Evolutionary conservation across 768 basidiomycete genomes (phyloP), one percentile per base, ranked within the genome.

Genomic region (Collybia sordida): DNA sequence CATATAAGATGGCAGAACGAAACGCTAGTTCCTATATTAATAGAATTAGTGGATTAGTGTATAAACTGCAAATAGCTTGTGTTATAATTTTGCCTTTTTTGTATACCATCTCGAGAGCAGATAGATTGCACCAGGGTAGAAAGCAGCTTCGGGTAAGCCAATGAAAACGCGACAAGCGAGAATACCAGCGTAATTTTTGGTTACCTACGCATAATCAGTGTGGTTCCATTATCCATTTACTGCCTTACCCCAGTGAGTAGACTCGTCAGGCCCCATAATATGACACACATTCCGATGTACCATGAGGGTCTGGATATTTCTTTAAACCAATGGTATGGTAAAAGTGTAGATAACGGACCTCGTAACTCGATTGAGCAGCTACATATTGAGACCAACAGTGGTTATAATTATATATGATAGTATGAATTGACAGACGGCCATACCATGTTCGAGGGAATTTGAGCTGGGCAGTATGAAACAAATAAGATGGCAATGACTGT

Each of bases 361-460:
- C 40, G 73, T 70, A 39, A 84, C 71, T 50, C 74, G 72, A 50
- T 82, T 83, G 15, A 85, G 56, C 47, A 84, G 70, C 82, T 83
- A 46, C 0, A 38, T 3, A 52, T 9, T 17, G n/a, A 24, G 7
- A 47, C 17, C n/a, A 54, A 34, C 19, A 42, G 23, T 18, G 45
- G 0, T n/a, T n/a, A n/a, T n/a, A n/a, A 19, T 6, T 45, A 6
- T 3, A 18, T 24, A 42, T 17, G 6, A 21, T 19, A n/a, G 31
- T 2, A n/a, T 8, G 23, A 6, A 17, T 15, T 2, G 36, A 38
- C 14, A 23, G 44, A 44, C 7, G 36, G 59, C 17, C 69, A 15
- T 52, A 79, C 83, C 79, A 86, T 84, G 58, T 84, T 87, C 0
- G 80, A 84, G 0, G 85, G 85, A 46, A 86, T 76, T 55, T 86